Percentiles rank a stretch among this genome's conserved stretches.
Conservation (phyloP, 257 asterid species). For the Buddleja alternifolia region DNA sequence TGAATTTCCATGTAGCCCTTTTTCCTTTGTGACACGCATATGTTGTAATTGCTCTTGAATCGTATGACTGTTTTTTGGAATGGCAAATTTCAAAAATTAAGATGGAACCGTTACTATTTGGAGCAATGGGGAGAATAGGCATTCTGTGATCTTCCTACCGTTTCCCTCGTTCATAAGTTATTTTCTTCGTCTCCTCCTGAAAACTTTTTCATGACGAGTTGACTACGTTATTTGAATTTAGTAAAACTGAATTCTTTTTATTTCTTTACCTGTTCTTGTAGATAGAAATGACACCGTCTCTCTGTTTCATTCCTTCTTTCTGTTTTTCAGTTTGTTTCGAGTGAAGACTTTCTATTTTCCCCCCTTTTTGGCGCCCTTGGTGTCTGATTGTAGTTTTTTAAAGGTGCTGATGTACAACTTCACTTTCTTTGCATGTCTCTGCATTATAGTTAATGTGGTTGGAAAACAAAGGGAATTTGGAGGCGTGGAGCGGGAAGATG, state of each 20-base stretch:
- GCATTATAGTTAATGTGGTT: constrained; percentile 61
- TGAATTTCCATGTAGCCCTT: constrained; percentile 11
- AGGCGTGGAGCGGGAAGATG: constrained; percentile 87
- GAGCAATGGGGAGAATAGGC: not conserved
- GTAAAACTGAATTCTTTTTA: not conserved
- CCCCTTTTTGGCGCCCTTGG: not conserved
- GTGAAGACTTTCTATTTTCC: constrained; percentile 18
- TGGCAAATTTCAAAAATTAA: not conserved
- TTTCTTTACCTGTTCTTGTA: constrained; percentile 4
- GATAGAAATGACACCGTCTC: constrained; percentile 11
- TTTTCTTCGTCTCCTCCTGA: not conserved
- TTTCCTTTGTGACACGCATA: constrained; percentile 5
- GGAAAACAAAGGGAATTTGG: constrained; percentile 88
- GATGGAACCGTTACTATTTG: constrained; percentile 18
- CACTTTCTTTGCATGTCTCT: constrained; percentile 32
- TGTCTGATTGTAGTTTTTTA: not conserved
- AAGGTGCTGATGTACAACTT: constrained; percentile 20
- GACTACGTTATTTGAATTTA: not conserved
- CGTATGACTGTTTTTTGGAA: not conserved
- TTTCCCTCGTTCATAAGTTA: not conserved
- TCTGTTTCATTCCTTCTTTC: not conserved
- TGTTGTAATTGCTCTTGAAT: constrained; percentile 1
- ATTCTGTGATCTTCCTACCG: not conserved
- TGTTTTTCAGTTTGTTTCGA: constrained; percentile 16
- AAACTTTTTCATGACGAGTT: constrained; percentile 12